These are phyloP conservation scores for Starmera quercuum DNA, from an alignment of 805 yeast species.

Conservation along the genomic window DNA sequence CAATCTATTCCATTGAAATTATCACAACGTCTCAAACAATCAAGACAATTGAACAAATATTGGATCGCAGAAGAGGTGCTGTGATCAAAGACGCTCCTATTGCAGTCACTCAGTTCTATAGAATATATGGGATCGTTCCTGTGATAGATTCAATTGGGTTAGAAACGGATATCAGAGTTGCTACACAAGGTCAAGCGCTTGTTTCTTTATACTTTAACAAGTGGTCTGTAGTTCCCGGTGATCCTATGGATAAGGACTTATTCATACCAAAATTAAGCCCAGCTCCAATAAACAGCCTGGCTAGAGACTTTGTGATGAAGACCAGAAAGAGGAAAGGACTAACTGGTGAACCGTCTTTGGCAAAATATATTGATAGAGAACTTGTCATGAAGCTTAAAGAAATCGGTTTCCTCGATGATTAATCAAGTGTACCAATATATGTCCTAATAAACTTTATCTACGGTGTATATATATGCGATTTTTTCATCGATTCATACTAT, in stretches of 20 bases:
- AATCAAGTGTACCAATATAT: neutral
- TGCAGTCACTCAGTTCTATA: conserved; percentile 64
- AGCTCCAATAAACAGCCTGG: conserved; percentile 60
- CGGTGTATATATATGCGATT: too few species aligned
- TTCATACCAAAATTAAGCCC: conserved; percentile 66
- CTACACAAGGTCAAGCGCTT: conserved; percentile 73
- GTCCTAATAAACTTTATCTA: too few species aligned
- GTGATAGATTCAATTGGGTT: conserved; percentile 87
- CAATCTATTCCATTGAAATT: conserved; percentile 56
- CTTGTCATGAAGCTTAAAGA: conserved; percentile 45
- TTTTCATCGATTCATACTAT: too few species aligned
- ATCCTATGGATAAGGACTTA: conserved; percentile 69
- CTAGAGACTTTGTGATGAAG: conserved; percentile 85
- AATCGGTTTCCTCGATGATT: conserved; percentile 29
- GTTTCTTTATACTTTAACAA: conserved; percentile 55
- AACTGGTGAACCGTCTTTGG: conserved; percentile 59
- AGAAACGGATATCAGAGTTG: conserved; percentile 75
- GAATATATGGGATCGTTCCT: conserved; percentile 62
- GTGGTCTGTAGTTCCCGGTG: conserved; percentile 85
- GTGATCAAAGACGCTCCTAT: conserved; percentile 42
- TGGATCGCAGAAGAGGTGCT: conserved; percentile 67
- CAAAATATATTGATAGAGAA: conserved; percentile 59
- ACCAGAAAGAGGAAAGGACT: conserved; percentile 86
- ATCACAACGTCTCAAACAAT: conserved; percentile 45
- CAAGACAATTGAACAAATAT: conserved; percentile 37